These are phyloP conservation scores for Heimioporus punctisporus DNA, from an alignment of 1,284 basidiomycete species.

Conservation along the genomic window DNA sequence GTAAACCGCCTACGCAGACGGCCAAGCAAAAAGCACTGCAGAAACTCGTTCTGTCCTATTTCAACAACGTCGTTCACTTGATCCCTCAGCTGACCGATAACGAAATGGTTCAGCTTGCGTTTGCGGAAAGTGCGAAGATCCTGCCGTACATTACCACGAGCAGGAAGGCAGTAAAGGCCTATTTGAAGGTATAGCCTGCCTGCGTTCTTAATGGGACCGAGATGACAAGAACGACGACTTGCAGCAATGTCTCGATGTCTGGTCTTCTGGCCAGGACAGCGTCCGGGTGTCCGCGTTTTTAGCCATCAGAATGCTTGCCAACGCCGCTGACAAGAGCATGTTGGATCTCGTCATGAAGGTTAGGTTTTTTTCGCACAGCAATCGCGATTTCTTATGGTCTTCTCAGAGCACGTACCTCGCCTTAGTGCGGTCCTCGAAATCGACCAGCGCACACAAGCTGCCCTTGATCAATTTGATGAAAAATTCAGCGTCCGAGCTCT, in stretches of 20 bases:
- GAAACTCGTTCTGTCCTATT: conserved; percentile 89
- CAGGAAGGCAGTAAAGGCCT: conserved; percentile 82
- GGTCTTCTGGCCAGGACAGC: conserved; percentile 83
- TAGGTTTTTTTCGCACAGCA: conserved; percentile 9
- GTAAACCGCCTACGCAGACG: conserved; percentile 78
- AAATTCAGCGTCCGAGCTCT: conserved; percentile 95
- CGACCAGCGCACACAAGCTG: conserved; percentile 85
- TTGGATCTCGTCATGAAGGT: conserved; percentile 91
- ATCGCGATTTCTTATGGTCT: conserved; percentile 3
- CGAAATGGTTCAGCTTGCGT: conserved; percentile 71
- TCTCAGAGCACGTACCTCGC: conserved; percentile 82
- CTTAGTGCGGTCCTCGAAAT: conserved; percentile 81
- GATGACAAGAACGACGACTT: not conserved
- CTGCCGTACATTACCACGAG: conserved; percentile 86
- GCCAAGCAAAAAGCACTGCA: conserved; percentile 81
- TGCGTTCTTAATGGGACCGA: not conserved
- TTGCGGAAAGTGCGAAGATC: conserved; percentile 85
- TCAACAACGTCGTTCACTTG: conserved; percentile 83
- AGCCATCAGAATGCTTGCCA: conserved; percentile 82
- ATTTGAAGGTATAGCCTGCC: conserved; percentile 76
- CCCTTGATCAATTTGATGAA: conserved; percentile 99
- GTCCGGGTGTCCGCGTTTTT: conserved; percentile 91
- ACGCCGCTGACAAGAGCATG: conserved; percentile 81
- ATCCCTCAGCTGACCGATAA: conserved; percentile 77
- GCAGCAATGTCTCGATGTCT: conserved; percentile 81